Base-by-base conservation (phyloP, 2,329 filamentous ascomycete genomes). In the Arthroderma sp. region DNA sequence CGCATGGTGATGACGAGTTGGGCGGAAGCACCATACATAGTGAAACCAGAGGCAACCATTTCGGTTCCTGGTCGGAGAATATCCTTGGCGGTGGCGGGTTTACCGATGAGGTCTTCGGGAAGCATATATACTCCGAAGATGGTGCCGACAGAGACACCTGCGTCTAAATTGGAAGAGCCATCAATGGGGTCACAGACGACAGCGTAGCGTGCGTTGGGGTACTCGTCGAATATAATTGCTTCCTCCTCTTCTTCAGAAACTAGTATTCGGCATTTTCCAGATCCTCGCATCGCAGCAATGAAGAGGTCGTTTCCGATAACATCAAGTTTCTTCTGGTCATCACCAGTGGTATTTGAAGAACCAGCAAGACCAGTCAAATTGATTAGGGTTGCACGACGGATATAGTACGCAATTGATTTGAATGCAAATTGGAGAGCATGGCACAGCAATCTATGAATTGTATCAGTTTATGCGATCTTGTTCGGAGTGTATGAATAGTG, bases 371-470 rank as follows among this genome's bases (percentile, higher is more conserved):
- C 91, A 43, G 86, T 93, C 50, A 98, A 78, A 73, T 94, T 94
- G 70, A 96, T 89, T 53, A 98, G 73, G 27, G 86, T 89, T 32
- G 89, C 87, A 65, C 91, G 83, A 58, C 89, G 88, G 67, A 98
- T 98, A 74, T 95, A 98, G 75, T 96, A 94, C 57, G 91, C 86
- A 66, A 98, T 98, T 54, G 86, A 94, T 74, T 98, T 98, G 82
- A 98, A 98, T 53, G 91, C 89, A 74, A 96, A 98, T 68, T 96
- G 91, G 48, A 98, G 83, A 49, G 91, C 88, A 65, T 98, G 91
- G 75, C 87, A 95, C 48, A 98, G 79, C 43, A 98, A 77, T 58
- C 88, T 95, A 58, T 43, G 38, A 9, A 27, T 22, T 5, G 8
- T 36, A 42, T 44, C 51, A 50, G 47, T 29, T 28, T 1, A 27